Percentiles rank a stretch among this genome's conserved stretches.
Evolutionary conservation across 768 basidiomycete genomes (phyloP).

Genomic region (Pisolithus orientalis): DNA sequence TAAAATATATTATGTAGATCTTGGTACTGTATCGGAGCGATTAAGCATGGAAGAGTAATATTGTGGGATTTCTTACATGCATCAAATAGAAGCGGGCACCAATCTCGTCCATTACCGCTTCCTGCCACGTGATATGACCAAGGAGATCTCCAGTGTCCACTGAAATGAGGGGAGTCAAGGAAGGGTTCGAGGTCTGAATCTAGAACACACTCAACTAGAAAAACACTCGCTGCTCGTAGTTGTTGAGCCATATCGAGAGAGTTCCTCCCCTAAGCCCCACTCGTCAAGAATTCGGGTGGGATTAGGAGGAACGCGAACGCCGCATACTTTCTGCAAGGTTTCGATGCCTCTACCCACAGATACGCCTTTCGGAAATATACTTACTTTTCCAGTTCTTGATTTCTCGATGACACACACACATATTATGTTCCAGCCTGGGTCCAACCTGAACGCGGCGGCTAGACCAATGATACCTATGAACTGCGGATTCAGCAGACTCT

Average conservation of each 20-base stretch:
- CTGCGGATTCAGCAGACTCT: neutral
- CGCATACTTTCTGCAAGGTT: constrained; percentile 26
- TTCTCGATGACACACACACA: constrained; percentile 47
- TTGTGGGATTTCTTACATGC: constrained; percentile 28
- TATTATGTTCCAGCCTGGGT: neutral
- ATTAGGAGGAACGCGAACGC: constrained; percentile 47
- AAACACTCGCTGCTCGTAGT: constrained; percentile 10
- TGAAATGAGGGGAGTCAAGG: constrained; percentile 10
- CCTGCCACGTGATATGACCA: constrained; percentile 39
- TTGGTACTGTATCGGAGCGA: constrained; percentile 34
- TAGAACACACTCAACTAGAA: constrained; percentile 7
- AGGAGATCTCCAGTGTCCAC: constrained; percentile 30
- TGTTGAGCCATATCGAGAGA: constrained; percentile 27
- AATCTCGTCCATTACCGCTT: constrained; percentile 36
- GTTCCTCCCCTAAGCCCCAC: constrained; percentile 44
- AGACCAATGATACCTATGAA: neutral
- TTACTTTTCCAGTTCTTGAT: constrained; percentile 34
- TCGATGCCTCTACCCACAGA: neutral
- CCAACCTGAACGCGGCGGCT: neutral
- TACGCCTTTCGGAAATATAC: constrained; percentile 2
- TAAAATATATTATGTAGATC: constrained; percentile 44
- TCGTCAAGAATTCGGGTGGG: constrained; percentile 46
- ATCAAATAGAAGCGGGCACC: constrained; percentile 43
- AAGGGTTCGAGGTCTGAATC: neutral
- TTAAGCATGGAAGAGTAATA: neutral